Evolutionary conservation across 257 asterid species (phyloP).

Genomic region (Ocimum tenuiflorum): DNA sequence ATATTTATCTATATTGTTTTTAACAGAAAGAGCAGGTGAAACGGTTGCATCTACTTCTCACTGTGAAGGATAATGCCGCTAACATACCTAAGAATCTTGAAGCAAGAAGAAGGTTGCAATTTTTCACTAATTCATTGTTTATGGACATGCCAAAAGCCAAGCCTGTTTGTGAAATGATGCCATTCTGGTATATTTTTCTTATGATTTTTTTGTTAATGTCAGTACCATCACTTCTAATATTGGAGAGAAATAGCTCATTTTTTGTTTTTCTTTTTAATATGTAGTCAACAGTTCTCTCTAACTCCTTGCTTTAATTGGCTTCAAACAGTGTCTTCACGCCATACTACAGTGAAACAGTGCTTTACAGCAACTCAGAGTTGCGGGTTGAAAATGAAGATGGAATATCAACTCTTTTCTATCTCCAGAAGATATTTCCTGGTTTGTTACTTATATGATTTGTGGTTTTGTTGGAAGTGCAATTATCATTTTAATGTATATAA

Average conservation of each 20-base stretch:
- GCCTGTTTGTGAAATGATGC: slow-evolving; percentile 88
- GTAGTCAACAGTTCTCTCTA: slow-evolving; percentile 16
- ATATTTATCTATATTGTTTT: not conserved
- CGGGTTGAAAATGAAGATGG: slow-evolving; percentile 97
- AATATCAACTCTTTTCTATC: slow-evolving; percentile 84
- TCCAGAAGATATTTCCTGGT: slow-evolving; percentile 98
- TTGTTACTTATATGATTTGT: slow-evolving; percentile 9
- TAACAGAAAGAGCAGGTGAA: slow-evolving; percentile 93
- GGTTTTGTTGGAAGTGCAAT: not conserved
- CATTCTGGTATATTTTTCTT: slow-evolving; percentile 62
- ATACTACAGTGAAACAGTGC: slow-evolving; percentile 96
- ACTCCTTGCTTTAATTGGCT: slow-evolving; percentile 23
- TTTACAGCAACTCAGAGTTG: slow-evolving; percentile 83
- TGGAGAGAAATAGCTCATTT: not conserved
- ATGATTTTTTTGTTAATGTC: not conserved
- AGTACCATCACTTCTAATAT: not conserved
- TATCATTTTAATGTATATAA: not conserved
- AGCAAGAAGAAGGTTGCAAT: slow-evolving; percentile 88
- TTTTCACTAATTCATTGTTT: slow-evolving; percentile 84
- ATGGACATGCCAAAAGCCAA: slow-evolving; percentile 93
- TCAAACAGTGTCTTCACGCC: slow-evolving; percentile 91
- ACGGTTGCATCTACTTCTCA: slow-evolving; percentile 89
- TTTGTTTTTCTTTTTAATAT: not conserved
- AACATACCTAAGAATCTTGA: slow-evolving; percentile 96
- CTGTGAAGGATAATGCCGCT: slow-evolving; percentile 89